Evolutionary conservation across 257 asterid genomes (phyloP), one percentile per base, ranked within the genome.

Genomic region (Henckelia pumila): DNA sequence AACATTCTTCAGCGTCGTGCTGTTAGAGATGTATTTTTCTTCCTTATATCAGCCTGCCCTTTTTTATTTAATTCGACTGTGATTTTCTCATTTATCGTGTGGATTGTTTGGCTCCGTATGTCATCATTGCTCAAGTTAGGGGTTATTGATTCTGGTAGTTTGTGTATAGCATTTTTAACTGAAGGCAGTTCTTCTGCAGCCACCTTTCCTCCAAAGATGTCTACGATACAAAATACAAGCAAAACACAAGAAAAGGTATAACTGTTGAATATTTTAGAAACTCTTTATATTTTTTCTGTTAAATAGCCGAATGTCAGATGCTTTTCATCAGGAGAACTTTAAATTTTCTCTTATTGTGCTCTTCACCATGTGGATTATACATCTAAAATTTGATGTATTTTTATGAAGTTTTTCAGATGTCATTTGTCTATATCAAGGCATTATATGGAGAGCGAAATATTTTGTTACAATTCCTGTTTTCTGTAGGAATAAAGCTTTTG

Each of bases 1-100:
- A 94, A 94, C 78, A 91, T 94, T 68, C 88, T 94, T 67, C 96
- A 91, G 78, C 98, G 98, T 37, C 96, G 99, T 30, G 88, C 95
- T 49, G 74, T 79, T 72, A 78, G 79, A 79, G 87, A 91, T 78
- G 98, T 94, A 81, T 77, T 64, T 7, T 61, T 59, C 68, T 75
- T 63, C 30, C 25, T 10, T 68, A 20, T 63, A 56, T 21, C 30
- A 52, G 19, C 0, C n/a, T 14, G 67, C 56, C 52, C 24, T 61
- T 65, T 59, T 66, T 23, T 56, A 49, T 63, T 37, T 19, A 10
- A 56, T n/a, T 6, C 63, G 30, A 30, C 24, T 26, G 20, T 59
- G n/a, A 29, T 58, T 61, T 61, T 19, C 33, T 26, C 66, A 9
- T 30, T 7, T 57, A 23, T 47, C 58, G 60, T 68, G 63, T 53